Percentiles rank a stretch among this genome's conserved stretches.
These are phyloP conservation scores for Yamadazyma ubonensis DNA, from an alignment of 805 yeast species.

Conservation along the genomic window DNA sequence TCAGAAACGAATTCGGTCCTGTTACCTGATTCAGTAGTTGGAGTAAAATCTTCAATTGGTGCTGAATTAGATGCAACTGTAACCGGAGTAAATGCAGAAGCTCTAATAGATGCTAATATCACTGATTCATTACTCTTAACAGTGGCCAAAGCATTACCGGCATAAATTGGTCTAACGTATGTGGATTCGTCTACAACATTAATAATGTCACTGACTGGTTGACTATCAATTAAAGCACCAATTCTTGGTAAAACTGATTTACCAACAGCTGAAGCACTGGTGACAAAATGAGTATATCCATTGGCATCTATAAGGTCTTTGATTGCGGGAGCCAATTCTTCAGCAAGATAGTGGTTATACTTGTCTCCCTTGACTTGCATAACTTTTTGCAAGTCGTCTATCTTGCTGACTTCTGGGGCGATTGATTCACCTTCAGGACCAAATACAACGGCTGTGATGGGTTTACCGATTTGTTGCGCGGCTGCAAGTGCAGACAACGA, in stretches of 20 bases:
- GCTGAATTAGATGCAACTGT: constrained; percentile 37
- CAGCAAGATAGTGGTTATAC: constrained; percentile 75
- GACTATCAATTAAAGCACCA: constrained; percentile 80
- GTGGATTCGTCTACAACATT: constrained; percentile 65
- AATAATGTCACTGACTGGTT: constrained; percentile 83
- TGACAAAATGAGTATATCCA: constrained; percentile 67
- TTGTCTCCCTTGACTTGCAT: constrained; percentile 56
- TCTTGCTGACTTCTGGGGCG: constrained; percentile 50
- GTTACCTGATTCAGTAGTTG: constrained; percentile 34
- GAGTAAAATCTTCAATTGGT: constrained; percentile 49
- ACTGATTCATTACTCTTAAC: constrained; percentile 67
- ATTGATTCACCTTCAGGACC: constrained; percentile 57
- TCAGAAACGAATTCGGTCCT: constrained; percentile 71
- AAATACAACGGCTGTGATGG: constrained; percentile 73
- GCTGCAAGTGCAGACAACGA: constrained; percentile 75
- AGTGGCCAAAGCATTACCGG: constrained; percentile 90
- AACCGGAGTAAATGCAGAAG: constrained; percentile 65
- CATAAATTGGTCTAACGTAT: constrained; percentile 91
- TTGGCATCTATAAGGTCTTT: constrained; percentile 41
- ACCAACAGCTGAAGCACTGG: constrained; percentile 84
- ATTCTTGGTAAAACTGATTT: constrained; percentile 83
- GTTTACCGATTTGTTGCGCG: constrained; percentile 71
- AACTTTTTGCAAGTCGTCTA: constrained; percentile 54
- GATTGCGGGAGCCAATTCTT: constrained; percentile 70
- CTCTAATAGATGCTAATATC: constrained; percentile 74